Base-by-base conservation (phyloP, 305 asterid species). In the Rubia occidens region DNA sequence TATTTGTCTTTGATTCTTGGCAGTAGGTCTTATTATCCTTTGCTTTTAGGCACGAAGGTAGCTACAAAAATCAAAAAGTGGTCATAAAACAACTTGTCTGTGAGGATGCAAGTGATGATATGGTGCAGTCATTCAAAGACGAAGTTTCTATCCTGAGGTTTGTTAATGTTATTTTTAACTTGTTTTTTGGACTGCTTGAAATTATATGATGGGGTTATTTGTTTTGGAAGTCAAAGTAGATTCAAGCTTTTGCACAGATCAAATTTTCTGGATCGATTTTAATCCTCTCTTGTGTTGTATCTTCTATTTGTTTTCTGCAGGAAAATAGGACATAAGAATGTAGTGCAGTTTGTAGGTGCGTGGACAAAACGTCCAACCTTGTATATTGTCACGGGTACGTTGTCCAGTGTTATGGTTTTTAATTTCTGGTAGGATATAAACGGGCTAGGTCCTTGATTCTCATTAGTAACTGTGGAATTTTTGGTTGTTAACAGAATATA, bases 71-170 rank as follows among this genome's bases (percentile, higher is more conserved):
- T 77, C 98, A 94, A 80, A 97, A 94, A 67, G 97, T 94, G 67
- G 98, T 96, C 75, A 90, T 94, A 80, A 94, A 94, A 83, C 90
- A 89, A 79, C 96, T 94, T 78, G 89, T 87, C 83, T 82, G 95
- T 21, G 98, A 90, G 75, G 84, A 88, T 47, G 78, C 89, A 80
- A 90, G 87, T 72, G 70, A 80, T 40, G 98, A 94, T 72, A 83
- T 87, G 80, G 84, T 90, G 77, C 87, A 84, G 78, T 97, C 90
- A 83, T 94, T 94, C 64, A 82, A 95, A 24, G 96, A 90, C 78
- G 98, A 94, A 86, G 97, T 90, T 69, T 94, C 84, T 73, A 94
- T 94, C 81, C 87, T 94, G 97, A 94, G 97, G 98, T 94, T 74
- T 15, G 88, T 86, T 64, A 24, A 49, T 15, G 9, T 58, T 58